A percentile compares a stretch with the other conserved stretches of the same genome.
These are phyloP conservation scores for Colletotrichum sp. DNA, from an alignment of 2,329 filamentous ascomycete genomes.

Conservation along the genomic window DNA sequence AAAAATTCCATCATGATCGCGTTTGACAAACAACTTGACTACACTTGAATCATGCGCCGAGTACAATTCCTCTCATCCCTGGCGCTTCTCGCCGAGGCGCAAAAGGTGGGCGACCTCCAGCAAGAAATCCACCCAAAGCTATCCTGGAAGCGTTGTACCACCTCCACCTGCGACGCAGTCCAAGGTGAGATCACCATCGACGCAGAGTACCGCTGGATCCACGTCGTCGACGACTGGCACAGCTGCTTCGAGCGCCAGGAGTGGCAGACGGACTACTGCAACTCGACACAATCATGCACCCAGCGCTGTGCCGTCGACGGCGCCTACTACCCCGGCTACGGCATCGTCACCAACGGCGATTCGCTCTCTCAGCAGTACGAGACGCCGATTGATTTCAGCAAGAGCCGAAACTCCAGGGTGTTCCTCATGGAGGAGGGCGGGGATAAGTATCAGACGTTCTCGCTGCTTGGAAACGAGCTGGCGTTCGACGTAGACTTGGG, in stretches of 20 bases:
- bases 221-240: conserved; percentile 32
- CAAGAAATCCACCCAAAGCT: conserved; percentile 5
- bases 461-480: conserved; percentile 65
- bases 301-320: conserved; percentile 50
- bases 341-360: conserved; percentile 49
- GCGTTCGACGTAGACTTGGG: conserved; percentile 71
- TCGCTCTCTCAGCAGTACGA: conserved; percentile 55
- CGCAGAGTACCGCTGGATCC: conserved; percentile 11
- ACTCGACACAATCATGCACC: conserved; percentile 42
- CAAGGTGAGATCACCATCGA: conserved; percentile 3
- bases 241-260: conserved; percentile 55
- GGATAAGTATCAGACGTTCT: conserved; percentile 63
- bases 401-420: conserved; percentile 51
- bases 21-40: rapidly evolving
- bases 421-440: conserved; percentile 60
- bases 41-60: not conserved
- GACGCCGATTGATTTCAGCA: conserved; percentile 47
- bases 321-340: conserved; percentile 46
- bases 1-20: not conserved
- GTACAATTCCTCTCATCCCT: not conserved
- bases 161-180: not conserved
- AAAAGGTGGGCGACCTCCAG: not conserved
- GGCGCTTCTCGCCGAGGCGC: not conserved
- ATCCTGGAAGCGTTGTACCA: conserved; percentile 9
- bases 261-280: conserved; percentile 39